phyloP scores from a whole-genome alignment of 78 protist species.

The Dictyostelium capitatum region DNA sequence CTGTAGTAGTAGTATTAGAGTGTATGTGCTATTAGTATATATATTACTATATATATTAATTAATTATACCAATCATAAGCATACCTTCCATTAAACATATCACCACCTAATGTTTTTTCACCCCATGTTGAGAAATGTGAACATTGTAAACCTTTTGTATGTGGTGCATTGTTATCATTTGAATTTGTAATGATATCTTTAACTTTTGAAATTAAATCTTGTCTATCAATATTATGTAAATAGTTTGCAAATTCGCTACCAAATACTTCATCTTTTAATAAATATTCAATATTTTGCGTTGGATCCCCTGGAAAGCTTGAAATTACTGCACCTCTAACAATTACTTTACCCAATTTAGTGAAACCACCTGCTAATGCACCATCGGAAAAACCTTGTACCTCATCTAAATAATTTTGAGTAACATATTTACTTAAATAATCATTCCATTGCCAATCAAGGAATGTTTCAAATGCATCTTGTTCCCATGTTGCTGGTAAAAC shows the following conservation, averaged over 20 bases:
- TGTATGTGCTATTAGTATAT: too few relatives aligned
- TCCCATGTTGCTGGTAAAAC: conserved; percentile 35
- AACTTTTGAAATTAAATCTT: not conserved
- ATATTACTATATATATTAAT: too few relatives aligned
- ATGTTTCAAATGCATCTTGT: conserved; percentile 34
- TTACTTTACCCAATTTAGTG: not conserved
- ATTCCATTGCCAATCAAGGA: conserved; percentile 75
- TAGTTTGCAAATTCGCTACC: not conserved
- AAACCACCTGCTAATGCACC: conserved; percentile 60
- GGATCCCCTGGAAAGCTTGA: conserved; percentile 62
- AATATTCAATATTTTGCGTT: conserved; percentile 45
- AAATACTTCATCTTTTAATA: conserved; percentile 22
- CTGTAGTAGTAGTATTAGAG: too few relatives aligned
- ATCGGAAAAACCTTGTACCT: conserved; percentile 49
- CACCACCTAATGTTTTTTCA: conserved; percentile 43
- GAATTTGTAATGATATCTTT: not conserved
- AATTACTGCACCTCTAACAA: conserved; percentile 8
- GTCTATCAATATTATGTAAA: not conserved
- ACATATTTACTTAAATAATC: conserved; percentile 60
- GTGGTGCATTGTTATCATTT: not conserved
- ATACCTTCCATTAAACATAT: conserved; percentile 58
- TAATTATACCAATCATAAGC: too few relatives aligned
- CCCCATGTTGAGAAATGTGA: conserved; percentile 83
- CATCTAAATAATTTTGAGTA: conserved; percentile 65
- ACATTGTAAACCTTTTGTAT: conserved; percentile 44